Evolutionary conservation across 2,329 filamentous ascomycete species (phyloP), one percentile per base, ranked within the genome.

Genomic region (Lasiodiplodia theobromae): DNA sequence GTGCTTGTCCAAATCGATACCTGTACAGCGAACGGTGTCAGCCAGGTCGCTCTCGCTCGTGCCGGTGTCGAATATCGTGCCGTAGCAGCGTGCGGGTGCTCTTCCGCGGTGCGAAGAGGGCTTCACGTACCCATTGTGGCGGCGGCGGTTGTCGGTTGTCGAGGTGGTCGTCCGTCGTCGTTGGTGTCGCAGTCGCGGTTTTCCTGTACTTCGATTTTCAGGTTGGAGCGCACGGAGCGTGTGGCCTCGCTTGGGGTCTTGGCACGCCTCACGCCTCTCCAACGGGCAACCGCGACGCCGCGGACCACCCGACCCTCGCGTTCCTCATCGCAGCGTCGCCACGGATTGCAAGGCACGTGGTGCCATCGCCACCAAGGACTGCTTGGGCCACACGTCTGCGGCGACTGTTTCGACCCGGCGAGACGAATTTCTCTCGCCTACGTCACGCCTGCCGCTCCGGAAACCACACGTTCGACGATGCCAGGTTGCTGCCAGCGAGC

Each of bases 1-100:
- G 83, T 89, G 87, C 80, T 83, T 83, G 82, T 88, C 85, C 71
- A 80, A 76, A 76, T 80, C 78, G 72, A 80, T 80, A 72, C 78
- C 78, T 68, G 68, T 37, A 44, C 58, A 49, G 67, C 57, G 23
- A 21, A 38, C 23, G 37, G 23, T 62, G 66, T 68, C 58, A 65
- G 51, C 51, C 37, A 58, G 31, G 28, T 16, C 51, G 63, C 21
- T 66, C 51, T 44, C 62, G n/a, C 21, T 28, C n/a, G 31, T 28
- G 47, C 7, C 14, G 21, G 47, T 31, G 60, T 64, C 60, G 60
- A 38, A 37, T n/a, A n/a, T 47, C 23, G 44, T 49, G 58, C 58
- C 6, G 58, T 14, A 51, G 40, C 28, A 67, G 40, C 47, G 52
- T 47, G 47, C n/a, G 64, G 25, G 3, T 49, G 64, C 37, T 49